These are phyloP conservation scores for Russula emetica DNA, from an alignment of 768 basidiomycete species.

Conservation along the genomic window DNA sequence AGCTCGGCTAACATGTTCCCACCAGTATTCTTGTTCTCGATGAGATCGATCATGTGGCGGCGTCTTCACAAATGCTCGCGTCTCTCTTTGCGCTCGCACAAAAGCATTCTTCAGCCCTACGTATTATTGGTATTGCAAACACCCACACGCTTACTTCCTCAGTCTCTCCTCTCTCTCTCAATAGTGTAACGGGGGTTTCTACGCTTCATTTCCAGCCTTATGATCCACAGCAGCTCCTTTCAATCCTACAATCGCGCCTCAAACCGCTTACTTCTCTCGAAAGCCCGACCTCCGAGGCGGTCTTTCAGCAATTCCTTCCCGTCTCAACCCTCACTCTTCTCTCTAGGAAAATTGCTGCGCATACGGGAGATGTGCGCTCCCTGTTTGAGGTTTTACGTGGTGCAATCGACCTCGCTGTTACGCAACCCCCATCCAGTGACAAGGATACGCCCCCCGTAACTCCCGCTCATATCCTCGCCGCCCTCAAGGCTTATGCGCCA, in stretches of 20 bases:
- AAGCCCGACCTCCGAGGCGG: slow-evolving; percentile 13
- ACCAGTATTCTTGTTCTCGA: slow-evolving; percentile 74
- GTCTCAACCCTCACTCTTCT: slow-evolving; percentile 60
- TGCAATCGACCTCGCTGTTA: slow-evolving; percentile 63
- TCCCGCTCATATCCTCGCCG: slow-evolving; percentile 65
- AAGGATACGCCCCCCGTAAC: slow-evolving; percentile 44
- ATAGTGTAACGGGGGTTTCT: slow-evolving; percentile 37
- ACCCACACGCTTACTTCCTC: slow-evolving; percentile 77
- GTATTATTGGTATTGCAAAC: slow-evolving; percentile 83
- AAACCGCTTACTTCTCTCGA: slow-evolving; percentile 43
- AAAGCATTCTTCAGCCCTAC: slow-evolving; percentile 47
- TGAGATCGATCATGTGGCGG: slow-evolving; percentile 79
- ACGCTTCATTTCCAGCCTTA: slow-evolving; percentile 84
- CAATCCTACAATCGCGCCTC: slow-evolving; percentile 64
- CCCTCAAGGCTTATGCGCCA: slow-evolving; percentile 64
- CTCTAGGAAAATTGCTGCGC: slow-evolving; percentile 74
- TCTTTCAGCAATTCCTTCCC: slow-evolving; percentile 55
- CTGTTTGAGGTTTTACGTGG: slow-evolving; percentile 77
- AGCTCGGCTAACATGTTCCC: slow-evolving; percentile 25
- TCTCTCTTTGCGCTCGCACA: slow-evolving; percentile 67
- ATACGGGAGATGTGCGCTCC: slow-evolving; percentile 79
- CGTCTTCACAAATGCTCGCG: slow-evolving; percentile 52
- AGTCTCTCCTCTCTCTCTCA: slow-evolving; percentile 36
- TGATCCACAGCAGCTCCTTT: slow-evolving; percentile 61
- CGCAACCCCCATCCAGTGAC: slow-evolving; percentile 27